These are phyloP conservation scores for Thelephora aurantiotincta DNA, from an alignment of 768 basidiomycete species.

Conservation along the genomic window DNA sequence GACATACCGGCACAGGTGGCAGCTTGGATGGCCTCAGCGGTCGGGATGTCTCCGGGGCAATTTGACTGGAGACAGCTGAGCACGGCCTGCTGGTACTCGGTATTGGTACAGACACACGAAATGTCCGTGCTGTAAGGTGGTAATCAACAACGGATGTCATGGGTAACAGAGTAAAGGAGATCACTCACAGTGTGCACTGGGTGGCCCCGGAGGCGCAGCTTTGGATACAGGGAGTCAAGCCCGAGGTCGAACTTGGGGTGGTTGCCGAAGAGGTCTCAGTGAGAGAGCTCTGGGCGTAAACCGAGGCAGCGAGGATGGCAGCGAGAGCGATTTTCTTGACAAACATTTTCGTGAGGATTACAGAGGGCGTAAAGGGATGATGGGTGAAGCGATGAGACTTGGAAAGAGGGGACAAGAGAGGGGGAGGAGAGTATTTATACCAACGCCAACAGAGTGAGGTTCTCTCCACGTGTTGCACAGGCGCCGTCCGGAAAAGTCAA, in stretches of 20 bases:
- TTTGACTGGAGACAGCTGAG: conserved; percentile 18
- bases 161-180: background rate
- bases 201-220: conserved; percentile 8
- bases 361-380: no score
- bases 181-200: conserved; percentile 10
- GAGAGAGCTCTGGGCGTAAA: conserved; percentile 7
- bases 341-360: conserved; percentile 1
- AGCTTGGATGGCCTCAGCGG: conserved; percentile 19
- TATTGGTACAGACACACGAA: conserved; percentile 24
- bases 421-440: no score
- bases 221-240: conserved; percentile 7
- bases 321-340: conserved; percentile 1
- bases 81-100: conserved; percentile 22
- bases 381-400: no score
- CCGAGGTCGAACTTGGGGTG: background rate
- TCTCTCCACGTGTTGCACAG: no score
- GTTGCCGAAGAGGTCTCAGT: background rate
- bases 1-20: conserved; percentile 18
- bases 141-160: background rate
- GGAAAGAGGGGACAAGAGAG: no score
- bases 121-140: conserved; percentile 24
- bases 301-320: conserved; percentile 5
- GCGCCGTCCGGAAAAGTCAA: no score
- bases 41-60: conserved; percentile 20
- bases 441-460: no score